Evolutionary conservation across 345 rosid species (phyloP), one percentile per base, ranked within the genome.

Genomic region (Isatis tinctoria): DNA sequence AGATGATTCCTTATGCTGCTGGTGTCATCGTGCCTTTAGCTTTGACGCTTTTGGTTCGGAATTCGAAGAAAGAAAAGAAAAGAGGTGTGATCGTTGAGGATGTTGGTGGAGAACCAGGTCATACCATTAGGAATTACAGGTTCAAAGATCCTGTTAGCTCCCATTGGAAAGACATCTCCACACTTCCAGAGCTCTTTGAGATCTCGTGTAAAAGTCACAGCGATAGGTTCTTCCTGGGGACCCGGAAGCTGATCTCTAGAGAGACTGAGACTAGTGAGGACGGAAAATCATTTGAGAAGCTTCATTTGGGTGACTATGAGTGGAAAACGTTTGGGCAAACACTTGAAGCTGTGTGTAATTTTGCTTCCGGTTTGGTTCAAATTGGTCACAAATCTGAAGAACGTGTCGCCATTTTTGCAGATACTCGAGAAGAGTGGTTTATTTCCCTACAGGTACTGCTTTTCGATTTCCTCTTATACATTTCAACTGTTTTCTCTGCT

Each of bases 361-460:
- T 92, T 66, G 92, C 95, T 75, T 92, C 98, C 79, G 98, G 99
- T 24, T 77, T 92, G 74, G 85, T 86, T 71, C 83, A 75, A 8
- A 85, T 92, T 57, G 97, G 98, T 37, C 98, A 89, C 30, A 68
- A 35, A 52, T 85, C 80, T 13, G 90, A 74, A 24, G 98, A 96
- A 75, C 91, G 95, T 24, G 96, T 88, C 0, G 99, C 99, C 10
- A 96, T 96, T 63, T 92, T 89, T 65, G 96, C 99, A 20, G 99
- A 92, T 75, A 96, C 98, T 26, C 70, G 98, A 79, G 87, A 86
- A 78, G 99, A 96, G 72, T 96, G 99, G 99, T 90, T 96, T 61
- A 85, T 96, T 73, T 84, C 97, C 11, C 70, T 92, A 83, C 99
- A 95, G 99, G 99, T 93, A 74, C 60, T 56, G n/a, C n/a, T 73